Evolutionary conservation across 257 asterid species (phyloP), one percentile per base, ranked within the genome.

Genomic region (Linaria vulgaris): DNA sequence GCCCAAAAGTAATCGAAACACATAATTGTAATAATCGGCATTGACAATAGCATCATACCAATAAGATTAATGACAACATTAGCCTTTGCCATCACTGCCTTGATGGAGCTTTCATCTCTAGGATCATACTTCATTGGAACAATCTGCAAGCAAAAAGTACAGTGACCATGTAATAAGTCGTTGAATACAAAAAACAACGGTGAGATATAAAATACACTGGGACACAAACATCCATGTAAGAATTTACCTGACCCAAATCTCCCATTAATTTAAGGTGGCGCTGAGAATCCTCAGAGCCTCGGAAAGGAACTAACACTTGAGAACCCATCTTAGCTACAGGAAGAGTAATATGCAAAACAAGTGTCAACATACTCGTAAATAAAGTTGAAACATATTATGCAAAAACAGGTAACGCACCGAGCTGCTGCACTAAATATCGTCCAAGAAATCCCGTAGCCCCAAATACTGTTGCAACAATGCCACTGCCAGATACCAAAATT

Each of bases 181-280:
- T 9, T n/a, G 50, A 47, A 39, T 17, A 23, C 34, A 9, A 22
- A 48, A 16, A 19, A 23, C 50, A 56, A 39, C n/a, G n/a, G n/a
- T 23, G 39, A 6, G 34, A 27, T 9, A 13, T 0, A 44, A 31
- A 6, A 41, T 12, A 13, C 0, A 44, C 24, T 15, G 57, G n/a
- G 69, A 54, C 59, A 20, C 41, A 64, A 20, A 52, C 25, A 39
- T 25, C 30, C 48, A 56, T 11, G 31, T 46, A 41, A 21, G 63
- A 72, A 72, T 41, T 52, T 67, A 87, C 99, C 92, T 94, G 99
- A 48, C 99, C 97, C 91, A 94, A 76, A 74, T 94, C 99, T 63
- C 97, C 99, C 99, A 90, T 87, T 78, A 94, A 69, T 72, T 94
- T 94, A 72, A 94, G 99, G 90, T 94, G 95, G n/a, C 99, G 91